Percentiles rank a stretch among this genome's conserved stretches.
Conservation (phyloP, 2,329 filamentous ascomycete species). For the Botrytis hyacinthi region DNA sequence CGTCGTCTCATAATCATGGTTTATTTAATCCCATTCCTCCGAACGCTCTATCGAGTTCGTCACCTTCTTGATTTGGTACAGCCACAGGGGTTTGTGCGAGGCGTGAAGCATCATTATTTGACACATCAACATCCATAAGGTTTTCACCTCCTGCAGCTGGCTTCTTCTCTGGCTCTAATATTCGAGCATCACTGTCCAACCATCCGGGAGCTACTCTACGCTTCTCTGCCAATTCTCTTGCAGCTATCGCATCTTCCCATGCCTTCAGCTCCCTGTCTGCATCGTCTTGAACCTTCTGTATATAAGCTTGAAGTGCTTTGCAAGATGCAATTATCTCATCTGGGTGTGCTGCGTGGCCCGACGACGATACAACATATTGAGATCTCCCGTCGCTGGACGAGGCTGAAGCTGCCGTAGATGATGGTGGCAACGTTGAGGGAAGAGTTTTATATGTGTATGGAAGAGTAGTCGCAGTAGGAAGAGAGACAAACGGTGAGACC, state of each 20-base stretch:
- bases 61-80: slow-evolving; percentile 46
- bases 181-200: slow-evolving; percentile 69
- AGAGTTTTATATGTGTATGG: slow-evolving; percentile 94
- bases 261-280: slow-evolving; percentile 64
- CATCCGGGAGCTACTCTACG: slow-evolving; percentile 75
- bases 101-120: slow-evolving; percentile 36
- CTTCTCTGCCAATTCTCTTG: slow-evolving; percentile 74
- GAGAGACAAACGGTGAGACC: slow-evolving; percentile 88
- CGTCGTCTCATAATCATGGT: slow-evolving; percentile 15
- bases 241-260: slow-evolving; percentile 66
- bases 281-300: slow-evolving; percentile 66
- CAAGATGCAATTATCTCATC: slow-evolving; percentile 83
- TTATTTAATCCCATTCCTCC: slow-evolving; percentile 45
- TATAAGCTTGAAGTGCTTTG: slow-evolving; percentile 71
- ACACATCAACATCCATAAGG: slow-evolving; percentile 38
- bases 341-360: slow-evolving; percentile 81
- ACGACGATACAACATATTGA: slow-evolving; percentile 73
- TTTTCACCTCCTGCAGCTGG: slow-evolving; percentile 21
- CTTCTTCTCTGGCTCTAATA: slow-evolving; percentile 65
- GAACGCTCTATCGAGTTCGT: slow-evolving; percentile 54
- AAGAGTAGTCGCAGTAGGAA: slow-evolving; percentile 85
- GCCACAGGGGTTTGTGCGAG: slow-evolving; percentile 40
- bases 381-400: slow-evolving; percentile 49
- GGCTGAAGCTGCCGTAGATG: slow-evolving; percentile 55
- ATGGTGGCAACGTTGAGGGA: slow-evolving; percentile 79